Conservation (phyloP, 768 basidiomycete genomes). For the Podaxis sp. region DNA sequence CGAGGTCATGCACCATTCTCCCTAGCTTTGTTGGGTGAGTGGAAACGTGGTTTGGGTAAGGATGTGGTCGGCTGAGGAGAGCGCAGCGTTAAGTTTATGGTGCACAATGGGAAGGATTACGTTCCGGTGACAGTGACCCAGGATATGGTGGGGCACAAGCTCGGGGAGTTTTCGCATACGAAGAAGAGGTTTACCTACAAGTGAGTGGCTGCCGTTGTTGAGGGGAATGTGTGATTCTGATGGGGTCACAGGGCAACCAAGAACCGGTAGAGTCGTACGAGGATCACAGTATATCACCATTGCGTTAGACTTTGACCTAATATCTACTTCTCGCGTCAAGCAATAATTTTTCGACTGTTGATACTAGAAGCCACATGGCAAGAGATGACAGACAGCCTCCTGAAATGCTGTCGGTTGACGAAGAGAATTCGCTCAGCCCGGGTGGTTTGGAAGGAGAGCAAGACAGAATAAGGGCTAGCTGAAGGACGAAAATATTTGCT, state of each 20-base stretch:
- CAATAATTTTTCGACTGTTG: too few relatives aligned
- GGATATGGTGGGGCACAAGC: constrained; percentile 98
- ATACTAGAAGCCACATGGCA: too few relatives aligned
- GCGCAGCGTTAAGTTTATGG: constrained; percentile 75
- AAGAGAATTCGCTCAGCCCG: too few relatives aligned
- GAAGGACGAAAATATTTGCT: too few relatives aligned
- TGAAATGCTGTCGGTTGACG: too few relatives aligned
- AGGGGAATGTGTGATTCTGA: not conserved
- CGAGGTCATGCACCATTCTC: constrained; percentile 86
- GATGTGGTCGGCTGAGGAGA: not conserved
- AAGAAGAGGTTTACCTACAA: constrained; percentile 83
- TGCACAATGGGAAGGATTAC: constrained; percentile 94
- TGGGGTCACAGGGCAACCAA: not conserved
- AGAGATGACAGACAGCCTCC: too few relatives aligned
- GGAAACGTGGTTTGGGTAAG: not conserved
- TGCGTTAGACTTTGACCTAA: not conserved
- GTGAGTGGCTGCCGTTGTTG: constrained; percentile 42
- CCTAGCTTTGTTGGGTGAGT: constrained; percentile 94
- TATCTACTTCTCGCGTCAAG: not conserved
- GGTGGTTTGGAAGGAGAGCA: too few relatives aligned
- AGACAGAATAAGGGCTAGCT: too few relatives aligned
- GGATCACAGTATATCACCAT: too few relatives aligned
- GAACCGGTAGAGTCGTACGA: constrained; percentile 4
- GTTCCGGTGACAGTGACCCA: constrained; percentile 82
- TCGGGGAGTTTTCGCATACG: constrained; percentile 92